phyloP scores from a whole-genome alignment of 129 eudicot species.

The Solidago caesia region DNA sequence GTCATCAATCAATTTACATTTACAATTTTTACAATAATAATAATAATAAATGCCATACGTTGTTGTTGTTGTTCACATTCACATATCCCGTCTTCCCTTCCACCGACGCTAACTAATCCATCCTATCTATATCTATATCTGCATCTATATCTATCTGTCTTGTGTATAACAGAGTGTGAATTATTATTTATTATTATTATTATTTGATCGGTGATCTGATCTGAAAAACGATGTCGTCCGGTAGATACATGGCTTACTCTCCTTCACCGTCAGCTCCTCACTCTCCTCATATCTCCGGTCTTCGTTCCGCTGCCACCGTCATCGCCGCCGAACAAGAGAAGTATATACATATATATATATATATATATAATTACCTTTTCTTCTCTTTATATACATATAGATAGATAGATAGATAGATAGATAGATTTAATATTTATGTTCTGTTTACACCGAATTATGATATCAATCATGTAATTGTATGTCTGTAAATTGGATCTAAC shows the following conservation, averaged over 20 bases:
- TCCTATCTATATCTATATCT: not conserved
- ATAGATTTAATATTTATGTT: too few relatives aligned
- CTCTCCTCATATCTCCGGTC: constrained; percentile 45
- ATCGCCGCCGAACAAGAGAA: constrained; percentile 45
- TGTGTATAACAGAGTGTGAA: not conserved
- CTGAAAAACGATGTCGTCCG: constrained; percentile 45
- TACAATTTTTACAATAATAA: not conserved
- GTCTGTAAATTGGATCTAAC: too few relatives aligned
- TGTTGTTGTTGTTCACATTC: too few relatives aligned
- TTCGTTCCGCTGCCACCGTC: constrained; percentile 33
- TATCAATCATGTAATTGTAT: too few relatives aligned
- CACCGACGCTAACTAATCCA: constrained; percentile 32
- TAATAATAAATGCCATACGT: constrained; percentile 30
- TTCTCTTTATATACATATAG: too few relatives aligned
- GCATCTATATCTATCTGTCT: not conserved
- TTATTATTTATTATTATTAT: not conserved
- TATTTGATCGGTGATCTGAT: constrained; percentile 12
- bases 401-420: too few relatives aligned
- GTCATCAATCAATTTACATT: constrained; percentile 21
- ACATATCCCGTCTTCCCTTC: not conserved
- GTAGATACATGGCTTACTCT: constrained; percentile 61
- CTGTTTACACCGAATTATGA: too few relatives aligned
- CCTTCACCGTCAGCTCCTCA: constrained; percentile 59
- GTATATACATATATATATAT: constrained; percentile 11
- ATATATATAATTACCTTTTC: too few relatives aligned